Conservation (phyloP, 352 stramenopile species). For the Peronospora belbahrii region DNA sequence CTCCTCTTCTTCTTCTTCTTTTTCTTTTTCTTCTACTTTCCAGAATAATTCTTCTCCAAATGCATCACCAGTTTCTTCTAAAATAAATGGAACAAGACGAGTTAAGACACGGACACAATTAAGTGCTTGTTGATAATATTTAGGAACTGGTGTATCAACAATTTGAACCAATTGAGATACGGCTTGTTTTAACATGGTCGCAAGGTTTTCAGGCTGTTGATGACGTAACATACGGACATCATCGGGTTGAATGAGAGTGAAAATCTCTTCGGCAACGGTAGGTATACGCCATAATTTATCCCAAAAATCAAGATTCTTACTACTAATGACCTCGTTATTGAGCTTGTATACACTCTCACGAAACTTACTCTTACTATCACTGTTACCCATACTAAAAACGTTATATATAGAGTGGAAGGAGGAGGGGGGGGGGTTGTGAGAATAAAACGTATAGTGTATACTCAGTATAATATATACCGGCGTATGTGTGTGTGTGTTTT, state of each 20-base stretch:
- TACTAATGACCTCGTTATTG: constrained; percentile 81
- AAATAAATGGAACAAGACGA: constrained; percentile 77
- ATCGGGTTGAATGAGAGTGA: constrained; percentile 85
- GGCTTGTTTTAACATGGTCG: constrained; percentile 74
- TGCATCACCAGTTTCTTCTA: constrained; percentile 67
- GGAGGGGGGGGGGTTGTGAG: too few species aligned
- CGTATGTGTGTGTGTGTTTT: too few species aligned
- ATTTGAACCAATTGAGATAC: constrained; percentile 82
- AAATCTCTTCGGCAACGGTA: constrained; percentile 84
- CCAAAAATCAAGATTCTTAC: constrained; percentile 87
- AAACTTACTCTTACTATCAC: constrained; percentile 89
- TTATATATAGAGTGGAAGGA: not conserved
- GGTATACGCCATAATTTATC: constrained; percentile 86
- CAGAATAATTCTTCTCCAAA: constrained; percentile 83
- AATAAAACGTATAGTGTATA: too few species aligned
- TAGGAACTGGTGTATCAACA: constrained; percentile 80
- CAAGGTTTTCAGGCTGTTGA: constrained; percentile 74
- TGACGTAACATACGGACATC: constrained; percentile 84
- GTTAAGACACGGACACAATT: constrained; percentile 83
- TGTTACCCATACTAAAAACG: constrained; percentile 63
- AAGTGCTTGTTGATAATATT: constrained; percentile 82
- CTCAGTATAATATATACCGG: too few species aligned
- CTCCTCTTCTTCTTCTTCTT: constrained; percentile 27
- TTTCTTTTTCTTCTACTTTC: constrained; percentile 25
- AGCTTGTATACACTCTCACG: constrained; percentile 88